Percentiles rank a stretch among this genome's conserved stretches.
These are phyloP conservation scores for Trichoderma reesei DNA, from an alignment of 495 filamentous ascomycete genomes.

Conservation along the genomic window DNA sequence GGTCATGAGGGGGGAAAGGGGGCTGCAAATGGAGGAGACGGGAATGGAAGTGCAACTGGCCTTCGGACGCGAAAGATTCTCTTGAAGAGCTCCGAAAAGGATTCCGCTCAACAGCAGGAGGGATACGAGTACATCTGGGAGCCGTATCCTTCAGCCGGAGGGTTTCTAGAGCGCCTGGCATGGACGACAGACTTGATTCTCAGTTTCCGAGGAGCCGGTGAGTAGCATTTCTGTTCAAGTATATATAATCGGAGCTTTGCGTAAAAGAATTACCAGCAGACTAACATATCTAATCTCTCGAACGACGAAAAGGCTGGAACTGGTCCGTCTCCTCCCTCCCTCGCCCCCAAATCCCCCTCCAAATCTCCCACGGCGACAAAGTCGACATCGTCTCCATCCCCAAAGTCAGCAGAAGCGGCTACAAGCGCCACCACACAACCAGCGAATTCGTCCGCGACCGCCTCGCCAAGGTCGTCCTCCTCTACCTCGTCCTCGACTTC, in stretches of 20 bases:
- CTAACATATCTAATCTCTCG: neutral
- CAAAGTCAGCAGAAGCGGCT: conserved; percentile 21
- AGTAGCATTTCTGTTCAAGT: conserved; percentile 8
- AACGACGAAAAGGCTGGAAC: conserved; percentile 68
- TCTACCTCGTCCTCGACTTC: conserved; percentile 57
- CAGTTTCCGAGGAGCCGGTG: conserved; percentile 56
- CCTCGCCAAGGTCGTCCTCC: conserved; percentile 34
- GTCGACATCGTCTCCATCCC: conserved; percentile 16
- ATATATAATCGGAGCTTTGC: neutral
- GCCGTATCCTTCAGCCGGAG: conserved; percentile 47
- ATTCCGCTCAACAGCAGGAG: neutral
- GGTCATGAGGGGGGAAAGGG: neutral
- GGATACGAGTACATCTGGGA: conserved; percentile 57
- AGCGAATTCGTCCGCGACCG: conserved; percentile 37
- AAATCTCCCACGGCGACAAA: conserved; percentile 11
- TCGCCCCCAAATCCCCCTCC: conserved; percentile 28
- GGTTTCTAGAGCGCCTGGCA: conserved; percentile 51
- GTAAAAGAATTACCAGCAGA: neutral
- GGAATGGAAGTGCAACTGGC: neutral
- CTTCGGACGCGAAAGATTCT: neutral
- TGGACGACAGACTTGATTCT: conserved; percentile 62
- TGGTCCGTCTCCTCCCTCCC: conserved; percentile 53
- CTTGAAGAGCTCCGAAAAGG: neutral
- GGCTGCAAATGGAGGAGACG: neutral
- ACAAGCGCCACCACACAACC: conserved; percentile 28